These are phyloP conservation scores for Baorangia bicolor DNA, from an alignment of 768 basidiomycete species.

Conservation along the genomic window DNA sequence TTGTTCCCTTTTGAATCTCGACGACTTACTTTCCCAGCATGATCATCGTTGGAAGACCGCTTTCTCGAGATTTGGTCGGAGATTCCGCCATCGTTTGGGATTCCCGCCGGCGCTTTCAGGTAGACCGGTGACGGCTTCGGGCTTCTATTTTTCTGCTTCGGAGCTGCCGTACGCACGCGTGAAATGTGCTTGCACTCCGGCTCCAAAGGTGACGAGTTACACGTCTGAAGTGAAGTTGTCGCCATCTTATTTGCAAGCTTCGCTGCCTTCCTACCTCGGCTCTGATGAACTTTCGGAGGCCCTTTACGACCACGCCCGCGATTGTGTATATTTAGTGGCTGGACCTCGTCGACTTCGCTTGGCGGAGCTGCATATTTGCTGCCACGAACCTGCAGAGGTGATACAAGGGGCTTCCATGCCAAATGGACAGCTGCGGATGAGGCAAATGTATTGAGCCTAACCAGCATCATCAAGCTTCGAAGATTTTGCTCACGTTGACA, in stretches of 20 bases:
- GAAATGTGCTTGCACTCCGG: background rate
- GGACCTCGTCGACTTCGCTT: too few relatives aligned
- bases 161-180: background rate
- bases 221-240: background rate
- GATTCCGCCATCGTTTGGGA: background rate
- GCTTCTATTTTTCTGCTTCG: background rate
- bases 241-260: background rate
- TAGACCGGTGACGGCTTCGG: background rate
- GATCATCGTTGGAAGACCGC: background rate
- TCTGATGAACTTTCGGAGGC: background rate
- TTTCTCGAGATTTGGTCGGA: background rate
- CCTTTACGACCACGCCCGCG: background rate
- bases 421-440: too few relatives aligned
- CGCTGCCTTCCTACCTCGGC: background rate
- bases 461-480: too few relatives aligned
- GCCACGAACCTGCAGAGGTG: too few relatives aligned
- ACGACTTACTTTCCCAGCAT: background rate
- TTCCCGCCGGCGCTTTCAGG: background rate
- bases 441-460: too few relatives aligned
- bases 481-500: background rate
- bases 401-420: too few relatives aligned
- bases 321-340: too few relatives aligned
- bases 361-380: too few relatives aligned
- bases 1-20: background rate
- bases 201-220: background rate